Percentiles rank a stretch among this genome's conserved stretches.
Conservation (phyloP, 768 basidiomycete genomes). For the Hydnomerulius pinastri region DNA sequence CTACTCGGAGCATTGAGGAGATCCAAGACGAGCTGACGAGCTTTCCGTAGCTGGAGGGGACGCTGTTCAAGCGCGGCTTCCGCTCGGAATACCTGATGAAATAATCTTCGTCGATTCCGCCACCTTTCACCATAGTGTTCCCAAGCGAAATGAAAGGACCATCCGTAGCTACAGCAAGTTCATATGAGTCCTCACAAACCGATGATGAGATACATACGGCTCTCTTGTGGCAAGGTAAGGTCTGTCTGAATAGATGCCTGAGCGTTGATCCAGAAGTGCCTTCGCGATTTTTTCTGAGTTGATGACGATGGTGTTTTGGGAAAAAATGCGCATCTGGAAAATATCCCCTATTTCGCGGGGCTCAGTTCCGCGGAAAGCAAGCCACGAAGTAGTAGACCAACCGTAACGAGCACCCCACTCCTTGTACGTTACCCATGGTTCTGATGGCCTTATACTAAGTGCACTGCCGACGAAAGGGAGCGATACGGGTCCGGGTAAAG, state of each 20-base stretch:
- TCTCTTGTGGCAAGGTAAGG: not conserved
- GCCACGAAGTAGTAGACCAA: not conserved
- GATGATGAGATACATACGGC: conserved; percentile 1
- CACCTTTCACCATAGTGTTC: conserved; percentile 5
- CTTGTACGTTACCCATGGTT: conserved; percentile 1
- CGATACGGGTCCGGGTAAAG: not conserved
- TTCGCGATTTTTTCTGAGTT: not conserved
- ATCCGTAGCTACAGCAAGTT: not conserved
- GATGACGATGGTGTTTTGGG: conserved; percentile 2
- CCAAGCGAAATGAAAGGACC: not conserved
- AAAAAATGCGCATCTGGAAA: not conserved
- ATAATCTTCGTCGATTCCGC: conserved; percentile 2
- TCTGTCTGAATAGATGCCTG: conserved; percentile 5
- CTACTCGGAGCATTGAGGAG: not conserved
- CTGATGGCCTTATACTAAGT: not conserved
- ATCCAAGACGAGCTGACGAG: conserved; percentile 1
- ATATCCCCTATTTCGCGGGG: not conserved
- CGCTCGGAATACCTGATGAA: conserved; percentile 1
- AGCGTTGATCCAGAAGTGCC: not conserved
- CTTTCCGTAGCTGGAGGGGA: conserved; percentile 3
- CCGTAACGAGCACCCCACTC: conserved; percentile 1
- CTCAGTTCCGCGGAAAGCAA: not conserved
- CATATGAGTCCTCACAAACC: not conserved
- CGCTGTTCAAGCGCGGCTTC: not conserved
- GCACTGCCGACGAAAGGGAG: conserved; percentile 1